Percentiles rank a stretch among this genome's conserved stretches.
These are phyloP conservation scores for Colletotrichum sp. DNA, from an alignment of 2,329 filamentous ascomycete genomes.

Conservation along the genomic window DNA sequence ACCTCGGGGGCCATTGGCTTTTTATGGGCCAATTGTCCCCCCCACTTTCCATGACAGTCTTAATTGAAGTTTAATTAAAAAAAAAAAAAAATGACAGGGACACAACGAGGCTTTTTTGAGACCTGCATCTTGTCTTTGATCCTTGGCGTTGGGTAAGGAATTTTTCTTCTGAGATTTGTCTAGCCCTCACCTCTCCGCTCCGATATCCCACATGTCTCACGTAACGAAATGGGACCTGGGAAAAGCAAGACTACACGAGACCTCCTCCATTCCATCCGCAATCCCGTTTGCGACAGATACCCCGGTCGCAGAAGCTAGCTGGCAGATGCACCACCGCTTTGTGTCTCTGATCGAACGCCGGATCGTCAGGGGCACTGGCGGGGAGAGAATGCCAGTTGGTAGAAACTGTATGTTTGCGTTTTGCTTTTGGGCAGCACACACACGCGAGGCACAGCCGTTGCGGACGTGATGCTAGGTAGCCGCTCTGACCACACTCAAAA, in stretches of 20 bases:
- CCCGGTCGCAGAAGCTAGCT: conserved; percentile 7
- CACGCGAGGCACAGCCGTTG: neutral
- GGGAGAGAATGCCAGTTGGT: neutral
- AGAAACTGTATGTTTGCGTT: neutral
- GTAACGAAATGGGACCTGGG: neutral
- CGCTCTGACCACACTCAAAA: conserved; percentile 17
- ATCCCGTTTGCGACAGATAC: neutral
- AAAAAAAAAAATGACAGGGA: too few relatives aligned
- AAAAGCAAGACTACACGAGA: neutral
- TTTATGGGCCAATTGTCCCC: too few relatives aligned
- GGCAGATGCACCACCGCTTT: conserved; percentile 3
- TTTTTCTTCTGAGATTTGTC: neutral
- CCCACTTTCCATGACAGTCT: too few relatives aligned
- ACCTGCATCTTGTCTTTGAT: too few relatives aligned
- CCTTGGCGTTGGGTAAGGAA: too few relatives aligned
- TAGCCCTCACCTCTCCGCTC: neutral
- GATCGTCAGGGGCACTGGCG: conserved; percentile 11
- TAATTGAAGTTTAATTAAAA: too few relatives aligned
- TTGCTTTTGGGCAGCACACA: neutral
- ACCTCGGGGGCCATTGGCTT: too few relatives aligned
- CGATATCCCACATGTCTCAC: neutral
- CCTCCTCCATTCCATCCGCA: neutral
- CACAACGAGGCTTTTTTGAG: too few relatives aligned
- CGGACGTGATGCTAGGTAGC: neutral
- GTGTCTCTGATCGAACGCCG: neutral